These are phyloP conservation scores for Knufia petricola DNA, from an alignment of 2,329 filamentous ascomycete genomes.

Conservation along the genomic window DNA sequence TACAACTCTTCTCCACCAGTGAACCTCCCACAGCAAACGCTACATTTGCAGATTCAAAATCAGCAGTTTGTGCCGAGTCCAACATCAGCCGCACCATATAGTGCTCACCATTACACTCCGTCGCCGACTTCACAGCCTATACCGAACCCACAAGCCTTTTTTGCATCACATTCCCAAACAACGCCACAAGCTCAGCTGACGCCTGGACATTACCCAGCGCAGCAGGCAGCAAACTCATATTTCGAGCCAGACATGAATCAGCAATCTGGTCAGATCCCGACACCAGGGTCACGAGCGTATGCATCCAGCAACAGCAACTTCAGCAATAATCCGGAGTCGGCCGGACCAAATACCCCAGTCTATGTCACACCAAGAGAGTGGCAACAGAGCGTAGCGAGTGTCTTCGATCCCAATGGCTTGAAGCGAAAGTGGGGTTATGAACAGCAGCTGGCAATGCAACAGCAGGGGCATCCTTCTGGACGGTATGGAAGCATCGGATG, in stretches of 20 bases:
- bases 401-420: slow-evolving; percentile 37
- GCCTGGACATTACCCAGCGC: slow-evolving; percentile 2
- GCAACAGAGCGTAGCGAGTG: slow-evolving; percentile 41
- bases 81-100: slow-evolving; percentile 1
- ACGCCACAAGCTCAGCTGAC: slow-evolving; percentile 7
- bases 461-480: not conserved
- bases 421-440: slow-evolving; percentile 37
- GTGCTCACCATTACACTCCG: slow-evolving; percentile 5
- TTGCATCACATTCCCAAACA: not conserved
- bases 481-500: slow-evolving; percentile 1
- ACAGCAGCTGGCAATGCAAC: slow-evolving; percentile 10
- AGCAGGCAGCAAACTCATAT: slow-evolving; percentile 13
- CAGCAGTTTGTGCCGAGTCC: slow-evolving; percentile 2
- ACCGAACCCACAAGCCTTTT: slow-evolving; percentile 21
- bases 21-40: not conserved
- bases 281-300: slow-evolving; percentile 9
- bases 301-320: slow-evolving; percentile 3
- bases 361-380: slow-evolving; percentile 38
- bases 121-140: slow-evolving; percentile 11
- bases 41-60: slow-evolving; percentile 4
- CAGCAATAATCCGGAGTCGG: slow-evolving; percentile 21
- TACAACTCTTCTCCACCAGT: slow-evolving; percentile 17
- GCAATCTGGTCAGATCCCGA: slow-evolving; percentile 21
- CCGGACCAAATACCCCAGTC: slow-evolving; percentile 23
- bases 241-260: slow-evolving; percentile 14